Conservation (phyloP, 768 basidiomycete species). For the Xanthoconium purpureum region DNA sequence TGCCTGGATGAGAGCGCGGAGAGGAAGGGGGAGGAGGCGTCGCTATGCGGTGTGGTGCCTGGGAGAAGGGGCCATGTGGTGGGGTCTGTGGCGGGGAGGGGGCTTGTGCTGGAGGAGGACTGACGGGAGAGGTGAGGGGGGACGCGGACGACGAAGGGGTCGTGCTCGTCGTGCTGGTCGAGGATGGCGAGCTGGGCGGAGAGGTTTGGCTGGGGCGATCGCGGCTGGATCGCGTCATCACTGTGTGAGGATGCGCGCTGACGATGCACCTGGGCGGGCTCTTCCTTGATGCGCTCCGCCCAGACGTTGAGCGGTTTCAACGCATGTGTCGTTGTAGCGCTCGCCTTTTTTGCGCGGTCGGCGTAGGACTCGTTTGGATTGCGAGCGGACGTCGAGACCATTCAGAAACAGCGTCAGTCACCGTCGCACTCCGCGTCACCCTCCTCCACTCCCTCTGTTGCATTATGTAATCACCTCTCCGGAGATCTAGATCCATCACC, state of each 20-base stretch:
- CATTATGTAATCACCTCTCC: conserved; percentile 19
- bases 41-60: conserved; percentile 17
- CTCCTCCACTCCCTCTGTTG: background rate
- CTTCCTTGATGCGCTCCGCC: conserved; percentile 40
- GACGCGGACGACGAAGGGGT: conserved; percentile 46
- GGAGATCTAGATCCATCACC: conserved; percentile 16
- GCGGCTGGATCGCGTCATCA: conserved; percentile 17
- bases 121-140: conserved; percentile 33
- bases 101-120: conserved; percentile 25
- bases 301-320: conserved; percentile 39
- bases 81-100: conserved; percentile 19
- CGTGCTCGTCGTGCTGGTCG: conserved; percentile 30
- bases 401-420: conserved; percentile 24
- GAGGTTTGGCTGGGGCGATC: conserved; percentile 19
- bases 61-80: conserved; percentile 21
- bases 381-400: conserved; percentile 32
- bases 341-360: conserved; percentile 49
- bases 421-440: conserved; percentile 24
- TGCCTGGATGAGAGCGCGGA: conserved; percentile 36
- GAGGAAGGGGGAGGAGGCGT: conserved; percentile 34
- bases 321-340: background rate
- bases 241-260: conserved; percentile 12
- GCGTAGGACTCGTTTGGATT: conserved; percentile 55
- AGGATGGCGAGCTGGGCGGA: conserved; percentile 21
- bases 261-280: conserved; percentile 21